Evolutionary conservation across 2,329 filamentous ascomycete species (phyloP), one percentile per base, ranked within the genome.

Genomic region (Pseudogymnoascus pannorum): DNA sequence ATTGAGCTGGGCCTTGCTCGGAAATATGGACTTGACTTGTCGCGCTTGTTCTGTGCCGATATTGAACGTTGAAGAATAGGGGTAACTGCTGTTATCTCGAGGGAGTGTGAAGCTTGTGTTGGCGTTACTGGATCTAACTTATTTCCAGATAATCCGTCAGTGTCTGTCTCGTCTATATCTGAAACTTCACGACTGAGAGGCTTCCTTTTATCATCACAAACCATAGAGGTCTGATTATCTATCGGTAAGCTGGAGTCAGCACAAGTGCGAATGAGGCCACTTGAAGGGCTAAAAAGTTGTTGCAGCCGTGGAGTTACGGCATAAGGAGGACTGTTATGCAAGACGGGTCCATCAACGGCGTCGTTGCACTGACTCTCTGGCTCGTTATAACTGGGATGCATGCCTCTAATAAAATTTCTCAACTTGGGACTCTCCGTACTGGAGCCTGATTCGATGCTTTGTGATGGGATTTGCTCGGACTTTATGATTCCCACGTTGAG

Each of bases 1-100:
- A 26, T 54, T 26, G 48, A 54, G 48, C 14, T 33, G 11, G 26
- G 48, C 48, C 48, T 54, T 16, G 26, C 26, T 31, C 48, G 48
- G 48, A 54, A 54, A 54, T 31, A 54, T 16, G 48, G 48, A 31
- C 48, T 54, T 31, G 48, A 54, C 26, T 54, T 54, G 48, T 54
- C 48, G 26, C 48, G 48, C 26, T 54, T 54, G 26, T 54, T 54
- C 26, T 54, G 48, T 54, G 48, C 48, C 20, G 48, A 54, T 31
- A 54, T 20, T 12, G 48, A 31, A 16, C 48, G 48, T 54, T 54
- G 48, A 14, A 54, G 26, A 20, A 54, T 8, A 54, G 48, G 48
- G n/a, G 48, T 6, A 18, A 31, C 14, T 18, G 24, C n/a, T 14
- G 26, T 7, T 33, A 16, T 8, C 48, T 31, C n/a, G 26, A 33